A percentile compares a stretch with the other conserved stretches of the same genome.
phyloP scores from a whole-genome alignment of 345 rosid species.

The Gossypium raimondii region DNA sequence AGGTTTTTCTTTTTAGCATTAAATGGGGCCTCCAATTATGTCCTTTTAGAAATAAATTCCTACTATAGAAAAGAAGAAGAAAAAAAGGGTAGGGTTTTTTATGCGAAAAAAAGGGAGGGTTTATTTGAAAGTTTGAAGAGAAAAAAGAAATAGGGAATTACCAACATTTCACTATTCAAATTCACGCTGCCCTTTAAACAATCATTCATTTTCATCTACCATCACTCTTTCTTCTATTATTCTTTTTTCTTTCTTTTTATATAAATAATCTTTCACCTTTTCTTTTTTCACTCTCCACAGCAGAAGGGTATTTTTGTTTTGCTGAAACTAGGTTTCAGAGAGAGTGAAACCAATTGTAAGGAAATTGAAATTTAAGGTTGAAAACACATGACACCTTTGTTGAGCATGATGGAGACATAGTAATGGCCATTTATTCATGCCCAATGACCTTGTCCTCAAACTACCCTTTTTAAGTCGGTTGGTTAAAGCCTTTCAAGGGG shows the following conservation, averaged over 20 bases:
- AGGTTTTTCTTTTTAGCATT: background rate
- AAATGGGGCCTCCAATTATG: slow-evolving; percentile 11
- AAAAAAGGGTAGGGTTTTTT: no score
- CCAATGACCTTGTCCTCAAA: background rate
- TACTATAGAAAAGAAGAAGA: background rate
- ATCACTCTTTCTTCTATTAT: background rate
- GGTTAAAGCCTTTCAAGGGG: background rate
- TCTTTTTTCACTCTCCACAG: no score
- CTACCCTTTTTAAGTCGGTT: background rate
- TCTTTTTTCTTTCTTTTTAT: background rate
- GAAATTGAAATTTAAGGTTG: background rate
- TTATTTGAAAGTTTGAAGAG: background rate
- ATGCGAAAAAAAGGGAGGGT: background rate
- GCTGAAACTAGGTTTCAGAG: no score
- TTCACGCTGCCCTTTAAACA: slow-evolving; percentile 27
- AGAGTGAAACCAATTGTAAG: no score
- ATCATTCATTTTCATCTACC: slow-evolving; percentile 20
- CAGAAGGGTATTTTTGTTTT: no score
- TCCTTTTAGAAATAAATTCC: background rate
- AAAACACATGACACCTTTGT: slow-evolving; percentile 17
- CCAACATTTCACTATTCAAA: slow-evolving; percentile 23
- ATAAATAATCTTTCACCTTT: background rate
- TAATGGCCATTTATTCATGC: slow-evolving; percentile 9
- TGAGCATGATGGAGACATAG: slow-evolving; percentile 31
- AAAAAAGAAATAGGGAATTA: background rate